phyloP scores from a whole-genome alignment of 1,284 basidiomycete genomes.

The Apiotrichum siamense region DNA sequence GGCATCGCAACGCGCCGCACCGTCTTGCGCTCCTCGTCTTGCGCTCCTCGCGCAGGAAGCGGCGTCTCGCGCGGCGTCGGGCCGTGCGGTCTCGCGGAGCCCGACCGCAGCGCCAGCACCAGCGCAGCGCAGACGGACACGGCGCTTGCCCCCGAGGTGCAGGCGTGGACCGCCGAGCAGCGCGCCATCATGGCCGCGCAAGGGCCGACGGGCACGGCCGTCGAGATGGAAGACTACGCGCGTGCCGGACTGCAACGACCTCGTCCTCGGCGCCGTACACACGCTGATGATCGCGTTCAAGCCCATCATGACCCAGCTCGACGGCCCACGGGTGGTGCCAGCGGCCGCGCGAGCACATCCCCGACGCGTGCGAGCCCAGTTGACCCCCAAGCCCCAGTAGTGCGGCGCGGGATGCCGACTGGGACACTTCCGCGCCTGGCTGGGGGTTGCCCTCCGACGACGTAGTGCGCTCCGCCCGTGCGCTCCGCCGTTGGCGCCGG shows the following conservation, averaged over 20 bases:
- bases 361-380: not conserved
- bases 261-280: conserved; percentile 2
- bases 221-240: conserved; percentile 64
- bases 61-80: too few relatives aligned
- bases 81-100: too few relatives aligned
- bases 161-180: conserved; percentile 65
- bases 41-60: too few relatives aligned
- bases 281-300: conserved; percentile 3
- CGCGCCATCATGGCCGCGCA: conserved; percentile 57
- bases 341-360: not conserved
- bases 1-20: too few relatives aligned
- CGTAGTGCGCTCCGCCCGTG: not conserved
- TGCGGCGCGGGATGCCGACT: not conserved
- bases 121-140: conserved; percentile 27
- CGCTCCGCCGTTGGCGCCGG: too few relatives aligned
- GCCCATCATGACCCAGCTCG: not conserved
- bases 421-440: not conserved
- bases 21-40: too few relatives aligned
- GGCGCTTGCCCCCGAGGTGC: conserved; percentile 50
- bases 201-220: conserved; percentile 79
- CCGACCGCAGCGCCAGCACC: too few relatives aligned
- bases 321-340: not conserved
- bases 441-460: not conserved
- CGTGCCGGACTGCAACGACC: conserved; percentile 1
- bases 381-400: not conserved